Base-by-base conservation (phyloP, 352 stramenopile genomes). In the Phytophthora brassicae region DNA sequence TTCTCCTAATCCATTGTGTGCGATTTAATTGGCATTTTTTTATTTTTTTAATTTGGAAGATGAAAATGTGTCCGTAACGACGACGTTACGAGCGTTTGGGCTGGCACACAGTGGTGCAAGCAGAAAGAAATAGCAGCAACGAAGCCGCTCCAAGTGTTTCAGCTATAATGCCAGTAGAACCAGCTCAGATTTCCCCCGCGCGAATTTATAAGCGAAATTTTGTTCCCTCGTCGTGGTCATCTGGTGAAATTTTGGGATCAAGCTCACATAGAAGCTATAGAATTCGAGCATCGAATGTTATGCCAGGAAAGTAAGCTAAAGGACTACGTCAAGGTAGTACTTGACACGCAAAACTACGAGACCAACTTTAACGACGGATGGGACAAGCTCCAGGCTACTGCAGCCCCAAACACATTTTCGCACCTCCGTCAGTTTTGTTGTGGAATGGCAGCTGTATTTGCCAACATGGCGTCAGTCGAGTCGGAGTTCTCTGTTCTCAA, bases 371-470 rank as follows among this genome's bases (percentile, higher is more conserved):
- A 59, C 17, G 26, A 43, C 3, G 26, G 39, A 3, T 59, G 41
- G 39, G 28, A 51, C 19, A 28, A 38, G 0, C 2, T 51, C 1
- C 7, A 59, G 16, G 29, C 43, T 26, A 41, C 51, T 24, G 17
- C 38, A 22, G 12, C 8, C 1, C 51, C 26, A 23, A 13, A 19
- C 4, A 33, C 38, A 12, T 58, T 43, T 23, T 28, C 26, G 12
- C 38, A 50, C 11, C 39, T 59, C 4, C 19, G 51, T 6, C 52
- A 46, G 13, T 60, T 60, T 26, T 47, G 53, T 20, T 52, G 41
- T n/a, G n/a, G n/a, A n/a, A n/a, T n/a, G n/a, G n/a, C n/a, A n/a
- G n/a, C n/a, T n/a, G n/a, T n/a, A n/a, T n/a, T n/a, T n/a, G n/a
- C n/a, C n/a, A n/a, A n/a, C n/a, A n/a, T n/a, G n/a, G n/a, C n/a